Base-by-base conservation (phyloP, 805 yeast species). In the Sugiyamaella marilandica region DNA sequence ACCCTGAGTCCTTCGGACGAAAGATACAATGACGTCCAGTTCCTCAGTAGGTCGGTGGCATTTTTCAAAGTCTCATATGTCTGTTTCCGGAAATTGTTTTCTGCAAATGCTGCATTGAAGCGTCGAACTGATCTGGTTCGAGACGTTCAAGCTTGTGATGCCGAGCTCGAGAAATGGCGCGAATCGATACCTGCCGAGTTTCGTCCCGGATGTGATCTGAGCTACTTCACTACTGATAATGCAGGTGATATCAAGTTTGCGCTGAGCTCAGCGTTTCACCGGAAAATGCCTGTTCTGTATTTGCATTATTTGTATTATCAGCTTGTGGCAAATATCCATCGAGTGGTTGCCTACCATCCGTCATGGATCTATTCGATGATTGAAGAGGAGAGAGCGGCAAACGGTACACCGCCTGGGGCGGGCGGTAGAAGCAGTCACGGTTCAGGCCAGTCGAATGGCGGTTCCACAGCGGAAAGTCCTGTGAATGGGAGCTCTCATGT, bases 271-370 rank as follows among this genome's bases (percentile, higher is more conserved):
- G 34, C 47, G 21, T 54, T 54, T 54, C 51, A 46, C 26, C 29
- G 41, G 24, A 52, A 45, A 36, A 31, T 49, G 37, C 37, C 48
- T 34, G 49, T 54, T 14, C 45, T 51, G 21, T 53, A 59, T 41
- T 34, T 57, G 46, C 61, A 58, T 21, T 59, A 49, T 24, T 47
- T 49, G 31, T 62, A 56, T 41, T 59, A 57, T 44, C 61, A 57
- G 34, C 19, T 58, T n/a, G 43, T 59, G n/a, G 35, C 58, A 5
- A 49, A 47, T 10, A 47, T 62, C 19, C 61, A 62, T 48, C 49
- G 63, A 13, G 36, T 52, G 16, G 53, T 57, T 7, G 62, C 62
- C 5, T 61, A 60, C 46, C 62, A 57, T 18, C 63, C 63, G 2
- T 44, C 58, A 0, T 60, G 64, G 64, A 46, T 56, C 36, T 50